phyloP scores from a whole-genome alignment of 441 rosid species.

The Erodium chrysanthum region DNA sequence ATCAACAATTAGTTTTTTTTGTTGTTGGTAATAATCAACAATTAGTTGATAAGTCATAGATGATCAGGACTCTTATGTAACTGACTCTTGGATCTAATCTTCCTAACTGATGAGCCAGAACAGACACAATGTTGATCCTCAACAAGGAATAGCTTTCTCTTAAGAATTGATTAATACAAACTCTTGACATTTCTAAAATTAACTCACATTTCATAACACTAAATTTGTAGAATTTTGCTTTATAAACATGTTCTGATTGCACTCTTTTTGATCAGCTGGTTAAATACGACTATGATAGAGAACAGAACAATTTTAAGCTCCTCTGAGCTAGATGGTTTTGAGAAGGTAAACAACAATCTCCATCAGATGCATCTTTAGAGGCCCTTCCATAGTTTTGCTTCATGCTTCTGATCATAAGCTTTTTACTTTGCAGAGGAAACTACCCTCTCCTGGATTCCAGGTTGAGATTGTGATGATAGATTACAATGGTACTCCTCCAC shows the following conservation, averaged over 20 bases:
- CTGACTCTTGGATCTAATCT: background rate
- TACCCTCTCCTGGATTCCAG: constrained; percentile 72
- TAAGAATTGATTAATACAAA: too few species aligned
- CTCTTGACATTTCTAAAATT: background rate
- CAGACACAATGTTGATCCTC: background rate
- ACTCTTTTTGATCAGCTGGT: constrained; percentile 42
- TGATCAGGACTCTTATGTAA: background rate
- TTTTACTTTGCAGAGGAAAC: constrained; percentile 39
- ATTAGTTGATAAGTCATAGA: background rate
- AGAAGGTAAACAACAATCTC: constrained; percentile 43
- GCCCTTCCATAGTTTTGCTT: background rate
- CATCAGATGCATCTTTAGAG: too few species aligned
- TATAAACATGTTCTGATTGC: background rate
- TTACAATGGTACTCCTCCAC: constrained; percentile 28
- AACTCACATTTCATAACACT: background rate
- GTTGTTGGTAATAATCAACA: too few species aligned
- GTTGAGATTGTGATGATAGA: constrained; percentile 71
- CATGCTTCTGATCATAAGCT: background rate
- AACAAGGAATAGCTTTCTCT: background rate
- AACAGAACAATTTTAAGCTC: constrained; percentile 46
- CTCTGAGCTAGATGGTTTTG: constrained; percentile 70
- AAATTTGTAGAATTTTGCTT: background rate
- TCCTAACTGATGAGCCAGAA: background rate
- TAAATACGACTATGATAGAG: constrained; percentile 67
- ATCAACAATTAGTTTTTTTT: background rate